Evolutionary conservation across 148 eudicot species (phyloP).

Genomic region (Salicornia ramosissima): DNA sequence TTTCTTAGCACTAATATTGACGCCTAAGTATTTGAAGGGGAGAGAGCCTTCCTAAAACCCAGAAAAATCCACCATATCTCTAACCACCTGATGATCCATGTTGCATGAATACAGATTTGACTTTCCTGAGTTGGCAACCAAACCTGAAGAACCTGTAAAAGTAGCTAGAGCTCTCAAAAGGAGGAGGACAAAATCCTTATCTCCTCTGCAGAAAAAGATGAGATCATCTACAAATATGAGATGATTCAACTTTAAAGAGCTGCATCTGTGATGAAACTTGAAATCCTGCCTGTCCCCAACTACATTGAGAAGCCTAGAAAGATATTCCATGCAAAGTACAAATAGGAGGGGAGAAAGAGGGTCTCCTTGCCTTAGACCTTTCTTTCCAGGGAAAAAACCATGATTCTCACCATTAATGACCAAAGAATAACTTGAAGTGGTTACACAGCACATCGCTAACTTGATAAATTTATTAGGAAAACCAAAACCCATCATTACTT

Average conservation of each 20-base stretch:
- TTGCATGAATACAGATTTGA: background rate
- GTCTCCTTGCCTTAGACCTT: background rate
- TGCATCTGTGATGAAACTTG: background rate
- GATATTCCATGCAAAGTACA: background rate
- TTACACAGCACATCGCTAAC: background rate
- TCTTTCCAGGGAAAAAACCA: background rate
- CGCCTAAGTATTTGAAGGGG: too few relatives aligned
- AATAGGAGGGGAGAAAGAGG: background rate
- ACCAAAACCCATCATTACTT: too few relatives aligned
- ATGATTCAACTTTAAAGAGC: background rate
- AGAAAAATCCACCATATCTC: background rate
- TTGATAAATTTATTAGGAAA: background rate
- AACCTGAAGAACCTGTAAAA: background rate
- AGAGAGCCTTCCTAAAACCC: background rate
- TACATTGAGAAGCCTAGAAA: background rate
- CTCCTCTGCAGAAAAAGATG: background rate
- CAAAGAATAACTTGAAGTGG: background rate
- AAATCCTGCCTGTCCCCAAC: background rate
- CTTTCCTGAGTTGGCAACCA: background rate
- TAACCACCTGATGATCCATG: background rate
- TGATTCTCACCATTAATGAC: background rate
- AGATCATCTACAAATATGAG: background rate
- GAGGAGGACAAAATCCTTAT: background rate
- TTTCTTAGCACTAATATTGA: too few relatives aligned
- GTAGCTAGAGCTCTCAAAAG: background rate